These are phyloP conservation scores for Backusella mclennaniae DNA, from an alignment of 192 early-diverging fungal genomes.

Conservation along the genomic window DNA sequence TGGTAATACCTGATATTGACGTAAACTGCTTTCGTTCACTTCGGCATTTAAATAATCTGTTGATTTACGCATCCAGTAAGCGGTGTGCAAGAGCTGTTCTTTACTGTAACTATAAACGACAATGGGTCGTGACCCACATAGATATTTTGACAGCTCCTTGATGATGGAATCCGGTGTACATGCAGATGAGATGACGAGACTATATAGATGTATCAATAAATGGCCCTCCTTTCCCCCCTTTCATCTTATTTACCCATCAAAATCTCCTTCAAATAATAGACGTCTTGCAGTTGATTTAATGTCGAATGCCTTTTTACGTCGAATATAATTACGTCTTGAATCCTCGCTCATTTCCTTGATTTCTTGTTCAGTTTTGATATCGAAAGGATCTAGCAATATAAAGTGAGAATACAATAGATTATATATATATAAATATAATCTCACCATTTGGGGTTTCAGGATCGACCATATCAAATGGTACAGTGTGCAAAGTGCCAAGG, in stretches of 20 bases:
- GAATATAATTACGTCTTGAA: conserved; percentile 49
- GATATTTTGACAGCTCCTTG: conserved; percentile 61
- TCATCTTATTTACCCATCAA: conserved; percentile 57
- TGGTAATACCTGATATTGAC: conserved; percentile 83
- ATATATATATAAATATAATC: not conserved
- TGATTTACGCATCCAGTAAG: conserved; percentile 65
- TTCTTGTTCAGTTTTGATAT: conserved; percentile 14
- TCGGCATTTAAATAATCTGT: conserved; percentile 77
- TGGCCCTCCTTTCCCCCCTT: not conserved
- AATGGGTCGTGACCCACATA: conserved; percentile 84
- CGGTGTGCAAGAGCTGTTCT: conserved; percentile 63
- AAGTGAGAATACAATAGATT: not conserved
- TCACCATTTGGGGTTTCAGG: conserved; percentile 56
- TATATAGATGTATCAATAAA: conserved; percentile 22
- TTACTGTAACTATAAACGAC: conserved; percentile 78
- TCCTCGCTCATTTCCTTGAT: conserved; percentile 20
- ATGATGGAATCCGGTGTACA: conserved; percentile 75
- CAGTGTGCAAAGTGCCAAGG: conserved; percentile 52
- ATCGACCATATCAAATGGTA: conserved; percentile 73
- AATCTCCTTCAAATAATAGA: conserved; percentile 54
- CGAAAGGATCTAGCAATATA: conserved; percentile 8
- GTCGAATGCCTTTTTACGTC: conserved; percentile 50
- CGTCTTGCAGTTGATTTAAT: conserved; percentile 50
- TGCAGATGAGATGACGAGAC: conserved; percentile 78
- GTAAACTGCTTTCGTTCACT: conserved; percentile 88